These are phyloP conservation scores for Geranium incanum DNA, from an alignment of 441 rosid genomes.

Conservation along the genomic window DNA sequence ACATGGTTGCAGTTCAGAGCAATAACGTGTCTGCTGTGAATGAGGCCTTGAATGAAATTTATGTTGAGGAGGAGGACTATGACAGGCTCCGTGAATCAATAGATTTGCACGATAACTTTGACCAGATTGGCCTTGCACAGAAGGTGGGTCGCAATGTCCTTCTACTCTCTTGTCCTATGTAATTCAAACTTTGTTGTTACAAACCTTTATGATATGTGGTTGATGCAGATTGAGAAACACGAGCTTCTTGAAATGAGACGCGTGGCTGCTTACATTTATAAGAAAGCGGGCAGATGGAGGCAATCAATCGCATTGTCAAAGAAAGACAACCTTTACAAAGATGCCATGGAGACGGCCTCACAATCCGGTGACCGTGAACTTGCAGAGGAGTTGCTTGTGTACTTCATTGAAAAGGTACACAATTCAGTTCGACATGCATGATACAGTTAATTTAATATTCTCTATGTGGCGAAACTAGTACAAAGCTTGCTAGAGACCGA, in stretches of 20 bases:
- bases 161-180: neutral
- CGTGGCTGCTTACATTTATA: slow-evolving; percentile 96
- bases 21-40: slow-evolving; percentile 45
- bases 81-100: slow-evolving; percentile 84
- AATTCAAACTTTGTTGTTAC: neutral
- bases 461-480: neutral
- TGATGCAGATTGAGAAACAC: slow-evolving; percentile 80
- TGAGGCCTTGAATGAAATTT: slow-evolving; percentile 7
- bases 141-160: slow-evolving; percentile 14
- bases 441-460: neutral
- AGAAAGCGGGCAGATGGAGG: slow-evolving; percentile 99
- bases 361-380: slow-evolving; percentile 98
- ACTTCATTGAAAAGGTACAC: slow-evolving; percentile 87
- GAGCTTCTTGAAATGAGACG: slow-evolving; percentile 99
- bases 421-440: neutral
- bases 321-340: slow-evolving; percentile 87
- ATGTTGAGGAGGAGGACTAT: slow-evolving; percentile 81
- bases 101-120: slow-evolving; percentile 31
- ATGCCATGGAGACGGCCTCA: slow-evolving; percentile 99
- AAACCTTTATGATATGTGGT: neutral
- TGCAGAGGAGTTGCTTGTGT: slow-evolving; percentile 93
- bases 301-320: slow-evolving; percentile 30
- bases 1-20: slow-evolving; percentile 85
- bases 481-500: neutral
- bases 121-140: slow-evolving; percentile 27